phyloP scores from a whole-genome alignment of 495 filamentous ascomycete genomes.

The Neurospora sp. region DNA sequence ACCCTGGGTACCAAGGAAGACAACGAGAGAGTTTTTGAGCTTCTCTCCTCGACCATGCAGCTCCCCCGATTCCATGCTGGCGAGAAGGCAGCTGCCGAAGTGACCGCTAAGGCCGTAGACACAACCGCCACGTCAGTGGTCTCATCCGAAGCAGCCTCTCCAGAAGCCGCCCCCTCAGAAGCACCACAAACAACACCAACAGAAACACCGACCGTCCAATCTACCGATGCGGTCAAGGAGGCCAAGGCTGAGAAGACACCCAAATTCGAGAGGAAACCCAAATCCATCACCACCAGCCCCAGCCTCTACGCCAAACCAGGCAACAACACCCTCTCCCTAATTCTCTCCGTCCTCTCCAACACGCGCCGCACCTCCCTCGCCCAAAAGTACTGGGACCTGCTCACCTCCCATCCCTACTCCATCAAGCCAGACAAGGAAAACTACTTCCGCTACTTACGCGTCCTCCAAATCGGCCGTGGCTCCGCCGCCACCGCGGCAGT shows the following conservation, averaged over 20 bases:
- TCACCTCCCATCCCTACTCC: slow-evolving; percentile 41
- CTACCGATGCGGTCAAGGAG: background rate
- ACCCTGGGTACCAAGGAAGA: slow-evolving; percentile 45
- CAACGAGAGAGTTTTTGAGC: slow-evolving; percentile 55
- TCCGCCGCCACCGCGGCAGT: slow-evolving; percentile 44
- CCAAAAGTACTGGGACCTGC: slow-evolving; percentile 60
- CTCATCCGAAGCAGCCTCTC: background rate
- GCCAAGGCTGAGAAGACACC: background rate
- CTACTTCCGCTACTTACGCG: slow-evolving; percentile 53
- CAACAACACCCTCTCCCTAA: slow-evolving; percentile 59
- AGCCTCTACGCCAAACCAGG: slow-evolving; percentile 40
- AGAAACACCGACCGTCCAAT: background rate
- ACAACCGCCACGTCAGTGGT: background rate
- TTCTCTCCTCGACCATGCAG: slow-evolving; percentile 70
- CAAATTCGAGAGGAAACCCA: background rate
- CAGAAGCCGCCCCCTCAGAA: background rate
- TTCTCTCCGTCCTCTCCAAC: slow-evolving; percentile 51
- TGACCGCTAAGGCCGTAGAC: background rate
- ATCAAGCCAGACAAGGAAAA: slow-evolving; percentile 62
- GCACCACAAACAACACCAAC: no score
- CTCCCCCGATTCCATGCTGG: slow-evolving; percentile 40
- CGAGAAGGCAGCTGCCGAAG: background rate
- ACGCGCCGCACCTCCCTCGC: slow-evolving; percentile 41
- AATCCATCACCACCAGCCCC: background rate
- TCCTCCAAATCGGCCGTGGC: slow-evolving; percentile 53